A percentile compares a stretch with the other conserved stretches of the same genome.
phyloP scores from a whole-genome alignment of 1,284 basidiomycete species.

The Xerocomus nothofagi region DNA sequence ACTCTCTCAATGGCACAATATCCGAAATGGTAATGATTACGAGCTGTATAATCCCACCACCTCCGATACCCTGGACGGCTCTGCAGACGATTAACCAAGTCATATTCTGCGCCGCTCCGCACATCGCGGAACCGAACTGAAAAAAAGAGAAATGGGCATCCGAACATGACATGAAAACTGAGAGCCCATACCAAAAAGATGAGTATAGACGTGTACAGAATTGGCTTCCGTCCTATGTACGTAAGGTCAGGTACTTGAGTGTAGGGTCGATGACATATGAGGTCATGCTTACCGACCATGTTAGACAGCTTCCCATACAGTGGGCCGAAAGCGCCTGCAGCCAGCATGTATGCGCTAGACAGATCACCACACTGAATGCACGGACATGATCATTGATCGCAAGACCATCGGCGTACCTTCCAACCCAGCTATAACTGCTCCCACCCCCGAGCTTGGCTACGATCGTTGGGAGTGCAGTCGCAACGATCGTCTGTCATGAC shows the following conservation, averaged over 20 bases:
- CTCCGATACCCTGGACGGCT: constrained; percentile 82
- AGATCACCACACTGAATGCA: not conserved
- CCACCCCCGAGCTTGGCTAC: constrained; percentile 69
- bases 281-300: constrained; percentile 42
- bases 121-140: constrained; percentile 76
- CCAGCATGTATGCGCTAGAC: constrained; percentile 68
- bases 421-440: constrained; percentile 72
- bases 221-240: constrained; percentile 66
- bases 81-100: constrained; percentile 71
- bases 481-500: constrained; percentile 64
- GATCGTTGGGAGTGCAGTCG: constrained; percentile 81
- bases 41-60: constrained; percentile 70
- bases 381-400: too few relatives aligned
- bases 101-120: constrained; percentile 80
- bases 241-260: not conserved
- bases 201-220: constrained; percentile 67
- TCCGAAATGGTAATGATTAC: constrained; percentile 79
- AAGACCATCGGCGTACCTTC: too few relatives aligned
- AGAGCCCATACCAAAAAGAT: constrained; percentile 61
- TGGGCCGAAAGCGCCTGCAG: constrained; percentile 66
- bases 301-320: constrained; percentile 78
- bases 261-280: not conserved
- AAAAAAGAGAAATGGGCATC: constrained; percentile 1
- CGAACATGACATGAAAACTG: not conserved
- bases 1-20: constrained; percentile 77